phyloP scores from a whole-genome alignment of 2,329 filamentous ascomycete genomes.

The Microdochium nivale region DNA sequence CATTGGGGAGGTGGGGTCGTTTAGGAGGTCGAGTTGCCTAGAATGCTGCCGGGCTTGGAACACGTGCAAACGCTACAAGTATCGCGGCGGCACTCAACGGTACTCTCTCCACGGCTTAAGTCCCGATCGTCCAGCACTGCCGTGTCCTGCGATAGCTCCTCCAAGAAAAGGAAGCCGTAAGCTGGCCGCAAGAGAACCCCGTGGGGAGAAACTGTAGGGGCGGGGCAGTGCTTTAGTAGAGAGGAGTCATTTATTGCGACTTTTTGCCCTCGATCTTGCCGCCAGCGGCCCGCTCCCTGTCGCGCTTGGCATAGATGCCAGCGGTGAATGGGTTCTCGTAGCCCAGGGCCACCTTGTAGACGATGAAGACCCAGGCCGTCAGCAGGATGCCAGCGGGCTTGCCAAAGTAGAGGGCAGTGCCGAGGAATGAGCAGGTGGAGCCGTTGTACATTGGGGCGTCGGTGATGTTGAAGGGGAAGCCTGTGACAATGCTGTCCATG shows the following conservation, averaged over 20 bases:
- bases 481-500: conserved; percentile 89
- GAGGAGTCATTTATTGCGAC: conserved; percentile 29
- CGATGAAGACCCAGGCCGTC: conserved; percentile 63
- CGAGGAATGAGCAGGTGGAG: conserved; percentile 85
- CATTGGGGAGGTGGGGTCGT: neutral
- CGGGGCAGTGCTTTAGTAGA: neutral
- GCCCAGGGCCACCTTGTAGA: conserved; percentile 72
- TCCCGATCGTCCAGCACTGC: too few species aligned
- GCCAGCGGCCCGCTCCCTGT: conserved; percentile 46
- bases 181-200: too few species aligned
- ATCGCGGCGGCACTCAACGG: too few species aligned
- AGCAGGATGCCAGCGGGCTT: conserved; percentile 80
- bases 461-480: conserved; percentile 91
- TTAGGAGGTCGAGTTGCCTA: too few species aligned
- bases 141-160: too few species aligned
- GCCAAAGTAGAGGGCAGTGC: conserved; percentile 73
- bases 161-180: too few species aligned
- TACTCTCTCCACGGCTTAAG: too few species aligned
- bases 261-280: conserved; percentile 38
- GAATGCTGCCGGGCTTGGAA: too few species aligned
- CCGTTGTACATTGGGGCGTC: conserved; percentile 95
- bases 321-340: conserved; percentile 95
- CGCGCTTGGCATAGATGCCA: conserved; percentile 84
- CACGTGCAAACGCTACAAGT: too few species aligned
- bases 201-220: too few species aligned